Evolutionary conservation across 805 yeast genomes (phyloP).

Genomic region (Zygotorulaspora danielsina): DNA sequence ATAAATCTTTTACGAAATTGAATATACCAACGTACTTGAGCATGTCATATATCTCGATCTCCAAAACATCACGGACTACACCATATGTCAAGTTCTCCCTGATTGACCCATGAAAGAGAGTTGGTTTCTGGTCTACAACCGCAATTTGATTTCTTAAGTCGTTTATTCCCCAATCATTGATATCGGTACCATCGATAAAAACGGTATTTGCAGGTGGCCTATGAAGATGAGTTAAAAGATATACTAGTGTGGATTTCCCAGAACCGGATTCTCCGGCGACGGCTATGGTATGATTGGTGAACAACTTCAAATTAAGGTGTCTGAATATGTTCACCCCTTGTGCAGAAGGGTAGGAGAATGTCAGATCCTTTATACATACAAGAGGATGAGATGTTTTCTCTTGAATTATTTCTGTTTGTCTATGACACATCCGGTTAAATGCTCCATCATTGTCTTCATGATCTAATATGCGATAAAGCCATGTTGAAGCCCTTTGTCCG

Average conservation of each 20-base stretch:
- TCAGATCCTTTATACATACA: constrained; percentile 43
- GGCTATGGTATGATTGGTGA: constrained; percentile 51
- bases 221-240: constrained; percentile 54
- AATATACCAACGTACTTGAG: constrained; percentile 48
- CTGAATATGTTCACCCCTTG: constrained; percentile 37
- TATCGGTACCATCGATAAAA: constrained; percentile 44
- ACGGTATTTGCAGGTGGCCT: constrained; percentile 37
- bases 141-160: constrained; percentile 53
- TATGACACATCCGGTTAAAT: constrained; percentile 4
- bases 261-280: constrained; percentile 84
- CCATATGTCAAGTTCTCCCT: constrained; percentile 70
- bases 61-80: constrained; percentile 29
- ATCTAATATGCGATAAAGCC: constrained; percentile 41
- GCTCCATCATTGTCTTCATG: constrained; percentile 14
- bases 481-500: constrained; percentile 70
- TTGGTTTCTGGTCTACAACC: constrained; percentile 72
- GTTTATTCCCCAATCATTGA: constrained; percentile 43
- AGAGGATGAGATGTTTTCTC: constrained; percentile 14
- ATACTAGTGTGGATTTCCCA: constrained; percentile 79
- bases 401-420: not conserved
- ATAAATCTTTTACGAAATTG: constrained; percentile 51
- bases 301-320: constrained; percentile 42
- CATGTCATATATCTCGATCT: constrained; percentile 37
- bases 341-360: constrained; percentile 46
- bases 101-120: constrained; percentile 69